Percentiles rank a stretch among this genome's conserved stretches.
Conservation (phyloP, 805 yeast species). For the Pichia sporocuriosa region DNA sequence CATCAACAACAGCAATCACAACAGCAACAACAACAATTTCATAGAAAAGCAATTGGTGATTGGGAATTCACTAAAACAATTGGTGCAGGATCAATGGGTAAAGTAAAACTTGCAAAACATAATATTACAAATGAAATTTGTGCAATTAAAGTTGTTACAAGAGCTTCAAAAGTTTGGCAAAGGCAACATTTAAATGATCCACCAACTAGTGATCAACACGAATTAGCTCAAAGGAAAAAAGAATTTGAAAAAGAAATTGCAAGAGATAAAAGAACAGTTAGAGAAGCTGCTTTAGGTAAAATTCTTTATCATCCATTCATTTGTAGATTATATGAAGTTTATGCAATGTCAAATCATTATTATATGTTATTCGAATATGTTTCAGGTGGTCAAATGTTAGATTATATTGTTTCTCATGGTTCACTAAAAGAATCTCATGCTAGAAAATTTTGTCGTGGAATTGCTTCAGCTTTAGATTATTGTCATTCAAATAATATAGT, state of each 20-base stretch:
- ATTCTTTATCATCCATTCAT: slow-evolving; percentile 87
- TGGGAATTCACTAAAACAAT: slow-evolving; percentile 94
- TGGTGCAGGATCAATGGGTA: slow-evolving; percentile 99
- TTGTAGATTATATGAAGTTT: slow-evolving; percentile 87
- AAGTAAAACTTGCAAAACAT: slow-evolving; percentile 90
- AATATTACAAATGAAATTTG: slow-evolving; percentile 74
- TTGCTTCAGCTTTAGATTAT: slow-evolving; percentile 88
- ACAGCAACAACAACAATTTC: slow-evolving; percentile 37
- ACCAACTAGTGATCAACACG: slow-evolving; percentile 54
- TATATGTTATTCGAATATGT: slow-evolving; percentile 96
- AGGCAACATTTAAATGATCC: slow-evolving; percentile 65
- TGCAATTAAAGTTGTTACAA: slow-evolving; percentile 87
- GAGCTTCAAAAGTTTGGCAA: slow-evolving; percentile 74
- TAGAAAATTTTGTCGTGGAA: slow-evolving; percentile 88
- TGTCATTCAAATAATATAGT: slow-evolving; percentile 92
- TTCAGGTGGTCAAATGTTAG: slow-evolving; percentile 95
- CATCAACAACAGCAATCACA: slow-evolving; percentile 3
- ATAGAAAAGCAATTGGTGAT: slow-evolving; percentile 86
- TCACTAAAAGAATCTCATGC: slow-evolving; percentile 91
- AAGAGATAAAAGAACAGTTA: slow-evolving; percentile 82
- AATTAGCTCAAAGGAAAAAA: slow-evolving; percentile 53
- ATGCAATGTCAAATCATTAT: slow-evolving; percentile 93
- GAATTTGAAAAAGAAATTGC: slow-evolving; percentile 79
- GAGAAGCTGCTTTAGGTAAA: slow-evolving; percentile 93
- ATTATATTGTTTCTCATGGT: slow-evolving; percentile 95